Evolutionary conservation across 129 eudicot genomes (phyloP).

Genomic region (Flaveria ramosissima): DNA sequence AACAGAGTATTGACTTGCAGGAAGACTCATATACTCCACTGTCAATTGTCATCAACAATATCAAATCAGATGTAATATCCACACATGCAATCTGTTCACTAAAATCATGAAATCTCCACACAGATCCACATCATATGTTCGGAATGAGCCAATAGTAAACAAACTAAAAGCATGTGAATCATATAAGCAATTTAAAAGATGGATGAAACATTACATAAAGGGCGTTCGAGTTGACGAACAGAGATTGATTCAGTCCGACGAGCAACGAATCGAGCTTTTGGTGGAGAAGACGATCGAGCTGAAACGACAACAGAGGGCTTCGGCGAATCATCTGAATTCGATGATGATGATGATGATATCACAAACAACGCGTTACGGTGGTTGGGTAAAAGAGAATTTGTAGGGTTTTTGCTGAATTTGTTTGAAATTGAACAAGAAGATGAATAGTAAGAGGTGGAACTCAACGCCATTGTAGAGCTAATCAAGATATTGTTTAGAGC

Average conservation of each 20-base stretch:
- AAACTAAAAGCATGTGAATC: constrained; percentile 1
- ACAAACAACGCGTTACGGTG: constrained; percentile 29
- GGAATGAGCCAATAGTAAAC: neutral
- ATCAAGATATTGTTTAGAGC: neutral
- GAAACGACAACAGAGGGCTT: constrained; percentile 46
- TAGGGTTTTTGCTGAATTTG: constrained; percentile 39
- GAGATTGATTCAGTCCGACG: constrained; percentile 64
- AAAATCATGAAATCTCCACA: no score
- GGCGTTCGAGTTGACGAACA: constrained; percentile 71
- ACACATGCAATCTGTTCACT: neutral
- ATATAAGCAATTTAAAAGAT: neutral
- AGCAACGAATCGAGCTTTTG: constrained; percentile 77
- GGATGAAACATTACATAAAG: constrained; percentile 50
- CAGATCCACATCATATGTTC: neutral
- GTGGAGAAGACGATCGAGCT: constrained; percentile 52
- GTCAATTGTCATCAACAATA: constrained; percentile 41
- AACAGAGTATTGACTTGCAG: constrained; percentile 95
- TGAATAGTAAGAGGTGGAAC: constrained; percentile 34
- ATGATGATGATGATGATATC: constrained; percentile 24
- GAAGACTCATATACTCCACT: constrained; percentile 95
- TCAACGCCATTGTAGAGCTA: constrained; percentile 37
- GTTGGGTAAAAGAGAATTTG: neutral
- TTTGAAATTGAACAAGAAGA: constrained; percentile 36
- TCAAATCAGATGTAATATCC: neutral
- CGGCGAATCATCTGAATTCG: constrained; percentile 38